These are phyloP conservation scores for Cladosporium colombiae DNA, from an alignment of 2,329 filamentous ascomycete genomes.

Conservation along the genomic window DNA sequence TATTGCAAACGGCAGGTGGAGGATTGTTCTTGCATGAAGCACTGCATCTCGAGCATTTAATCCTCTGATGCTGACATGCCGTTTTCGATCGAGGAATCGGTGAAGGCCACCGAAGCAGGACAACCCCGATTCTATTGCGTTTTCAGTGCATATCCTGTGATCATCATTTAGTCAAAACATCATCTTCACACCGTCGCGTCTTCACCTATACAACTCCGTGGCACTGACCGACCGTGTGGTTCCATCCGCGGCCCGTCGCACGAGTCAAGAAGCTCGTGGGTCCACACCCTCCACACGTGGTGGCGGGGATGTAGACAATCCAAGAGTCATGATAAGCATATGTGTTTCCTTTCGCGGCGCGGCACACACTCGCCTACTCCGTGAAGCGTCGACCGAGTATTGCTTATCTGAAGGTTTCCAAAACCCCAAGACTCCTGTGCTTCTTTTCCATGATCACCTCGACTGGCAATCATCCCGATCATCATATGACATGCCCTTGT, in stretches of 20 bases:
- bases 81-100: not conserved
- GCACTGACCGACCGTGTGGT: not conserved
- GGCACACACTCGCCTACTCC: not conserved
- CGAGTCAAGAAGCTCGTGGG: not conserved
- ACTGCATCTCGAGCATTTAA: not conserved
- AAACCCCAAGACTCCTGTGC: not conserved
- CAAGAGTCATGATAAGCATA: slow-evolving; percentile 5
- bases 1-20: not conserved
- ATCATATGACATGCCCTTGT: not conserved
- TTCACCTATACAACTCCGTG: not conserved
- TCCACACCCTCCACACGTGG: not conserved
- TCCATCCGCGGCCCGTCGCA: not conserved
- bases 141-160: not conserved
- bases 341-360: not conserved
- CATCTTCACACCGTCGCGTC: not conserved
- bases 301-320: not conserved
- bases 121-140: not conserved
- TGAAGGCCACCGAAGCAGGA: not conserved
- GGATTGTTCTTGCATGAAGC: not conserved
- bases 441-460: not conserved
- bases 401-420: not conserved
- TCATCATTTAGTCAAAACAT: not conserved
- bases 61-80: not conserved
- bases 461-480: not conserved
- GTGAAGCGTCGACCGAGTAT: not conserved